These are phyloP conservation scores for Plantago major DNA, from an alignment of 257 asterid genomes.

Conservation along the genomic window DNA sequence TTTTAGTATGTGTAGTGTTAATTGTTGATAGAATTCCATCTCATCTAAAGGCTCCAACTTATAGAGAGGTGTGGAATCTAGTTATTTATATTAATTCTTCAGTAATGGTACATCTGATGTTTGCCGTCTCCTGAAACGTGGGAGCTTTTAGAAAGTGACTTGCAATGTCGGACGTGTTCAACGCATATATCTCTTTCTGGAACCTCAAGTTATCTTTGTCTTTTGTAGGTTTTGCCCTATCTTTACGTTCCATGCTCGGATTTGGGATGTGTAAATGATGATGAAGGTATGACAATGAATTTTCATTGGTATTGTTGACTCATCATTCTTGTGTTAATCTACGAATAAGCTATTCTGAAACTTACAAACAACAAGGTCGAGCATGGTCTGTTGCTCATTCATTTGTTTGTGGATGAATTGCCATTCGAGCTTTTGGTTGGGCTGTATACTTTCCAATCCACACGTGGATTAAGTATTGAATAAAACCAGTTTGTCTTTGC, in stretches of 20 bases:
- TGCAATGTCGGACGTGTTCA: too few species aligned
- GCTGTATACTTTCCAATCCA: too few species aligned
- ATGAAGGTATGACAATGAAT: slow-evolving; percentile 53
- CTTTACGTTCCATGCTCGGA: slow-evolving; percentile 68
- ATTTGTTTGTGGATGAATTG: too few species aligned
- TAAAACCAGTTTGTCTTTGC: too few species aligned
- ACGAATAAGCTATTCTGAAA: neutral
- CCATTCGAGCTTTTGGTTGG: too few species aligned
- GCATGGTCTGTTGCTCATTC: too few species aligned
- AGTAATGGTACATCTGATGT: neutral
- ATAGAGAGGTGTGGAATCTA: too few species aligned
- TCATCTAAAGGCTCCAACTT: too few species aligned
- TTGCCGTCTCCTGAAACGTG: neutral
- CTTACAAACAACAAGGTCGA: too few species aligned
- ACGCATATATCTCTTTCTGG: neutral
- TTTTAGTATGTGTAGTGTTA: neutral
- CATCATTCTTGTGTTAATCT: slow-evolving; percentile 13
- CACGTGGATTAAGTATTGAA: too few species aligned
- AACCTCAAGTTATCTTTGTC: slow-evolving; percentile 11
- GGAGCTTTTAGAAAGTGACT: neutral
- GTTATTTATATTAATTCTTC: too few species aligned
- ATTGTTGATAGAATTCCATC: neutral
- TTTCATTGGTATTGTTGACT: slow-evolving; percentile 12
- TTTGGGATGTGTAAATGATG: slow-evolving; percentile 41
- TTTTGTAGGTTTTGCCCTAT: slow-evolving; percentile 77